Conservation (phyloP, 164 flowering plant species). For the Cinnamomum micranthum region DNA sequence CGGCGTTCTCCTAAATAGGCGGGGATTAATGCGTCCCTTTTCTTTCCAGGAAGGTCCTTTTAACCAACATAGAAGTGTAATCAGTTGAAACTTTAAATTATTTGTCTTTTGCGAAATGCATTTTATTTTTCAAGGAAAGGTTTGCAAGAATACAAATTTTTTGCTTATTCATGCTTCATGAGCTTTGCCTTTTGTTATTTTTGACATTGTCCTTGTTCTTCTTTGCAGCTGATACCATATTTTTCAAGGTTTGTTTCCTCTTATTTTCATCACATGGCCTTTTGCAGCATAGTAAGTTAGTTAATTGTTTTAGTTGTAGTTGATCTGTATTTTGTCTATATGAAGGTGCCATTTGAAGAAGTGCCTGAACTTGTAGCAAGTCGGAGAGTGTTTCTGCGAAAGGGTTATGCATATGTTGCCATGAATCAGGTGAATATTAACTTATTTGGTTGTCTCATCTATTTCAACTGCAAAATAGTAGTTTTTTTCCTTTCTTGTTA, state of each 20-base stretch:
- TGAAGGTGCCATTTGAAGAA: constrained; percentile 93
- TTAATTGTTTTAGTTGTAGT: neutral
- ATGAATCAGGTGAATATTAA: constrained; percentile 59
- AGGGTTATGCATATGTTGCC: constrained; percentile 84
- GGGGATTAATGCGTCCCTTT: too few species aligned
- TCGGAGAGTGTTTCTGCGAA: constrained; percentile 62
- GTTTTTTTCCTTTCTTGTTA: neutral
- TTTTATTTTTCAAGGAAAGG: neutral
- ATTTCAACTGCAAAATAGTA: neutral
- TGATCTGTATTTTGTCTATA: neutral
- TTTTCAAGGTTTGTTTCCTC: constrained; percentile 54
- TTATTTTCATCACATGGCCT: neutral
- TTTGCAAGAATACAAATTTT: neutral
- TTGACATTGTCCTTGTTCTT: constrained; percentile 7
- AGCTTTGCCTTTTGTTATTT: neutral
- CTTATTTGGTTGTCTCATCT: neutral
- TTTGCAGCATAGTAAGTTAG: neutral
- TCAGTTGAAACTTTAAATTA: neutral
- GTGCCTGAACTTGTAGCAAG: constrained; percentile 90
- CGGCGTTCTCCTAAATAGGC: too few species aligned
- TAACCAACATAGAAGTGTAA: neutral
- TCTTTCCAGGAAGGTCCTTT: too few species aligned
- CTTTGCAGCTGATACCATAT: constrained; percentile 68
- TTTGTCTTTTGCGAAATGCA: neutral
- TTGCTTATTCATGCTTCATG: neutral